These are phyloP conservation scores for Candida andamanensis DNA, from an alignment of 805 yeast species.

Conservation along the genomic window DNA sequence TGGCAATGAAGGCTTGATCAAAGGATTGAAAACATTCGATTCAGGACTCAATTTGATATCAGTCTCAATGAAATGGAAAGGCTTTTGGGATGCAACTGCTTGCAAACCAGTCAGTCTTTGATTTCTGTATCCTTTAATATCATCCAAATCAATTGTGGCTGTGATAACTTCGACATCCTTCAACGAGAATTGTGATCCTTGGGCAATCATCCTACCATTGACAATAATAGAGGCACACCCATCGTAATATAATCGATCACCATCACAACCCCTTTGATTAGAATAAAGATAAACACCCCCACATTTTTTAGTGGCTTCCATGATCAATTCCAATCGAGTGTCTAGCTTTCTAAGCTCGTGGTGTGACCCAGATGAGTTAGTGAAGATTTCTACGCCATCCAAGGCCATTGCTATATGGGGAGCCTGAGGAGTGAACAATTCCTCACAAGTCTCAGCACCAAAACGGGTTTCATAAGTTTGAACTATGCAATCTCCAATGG, in stretches of 20 bases:
- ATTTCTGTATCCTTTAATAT: slow-evolving; percentile 77
- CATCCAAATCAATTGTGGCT: slow-evolving; percentile 94
- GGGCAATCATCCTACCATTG: slow-evolving; percentile 89
- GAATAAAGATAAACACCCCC: slow-evolving; percentile 94
- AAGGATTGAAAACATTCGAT: slow-evolving; percentile 54
- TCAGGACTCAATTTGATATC: slow-evolving; percentile 64
- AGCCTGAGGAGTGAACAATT: slow-evolving; percentile 90
- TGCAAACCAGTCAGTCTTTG: slow-evolving; percentile 77
- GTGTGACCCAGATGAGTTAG: slow-evolving; percentile 96
- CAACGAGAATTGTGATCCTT: slow-evolving; percentile 85
- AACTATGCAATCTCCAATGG: slow-evolving; percentile 87
- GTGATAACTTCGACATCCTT: slow-evolving; percentile 89
- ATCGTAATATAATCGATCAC: slow-evolving; percentile 93
- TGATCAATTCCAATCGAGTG: slow-evolving; percentile 76
- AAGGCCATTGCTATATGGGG: slow-evolving; percentile 90
- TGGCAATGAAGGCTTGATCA: slow-evolving; percentile 51
- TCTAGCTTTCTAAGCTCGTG: slow-evolving; percentile 90
- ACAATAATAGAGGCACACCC: slow-evolving; percentile 94
- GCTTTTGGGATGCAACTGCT: slow-evolving; percentile 38
- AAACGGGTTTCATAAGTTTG: slow-evolving; percentile 80
- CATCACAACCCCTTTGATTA: slow-evolving; percentile 97
- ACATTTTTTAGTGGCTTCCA: slow-evolving; percentile 90
- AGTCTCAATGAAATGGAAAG: slow-evolving; percentile 55
- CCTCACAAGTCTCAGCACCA: slow-evolving; percentile 99
- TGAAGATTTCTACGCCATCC: slow-evolving; percentile 96